These are phyloP conservation scores for Rhizoclosmatium sp. DNA, from an alignment of 192 early-diverging fungal species.

Conservation along the genomic window DNA sequence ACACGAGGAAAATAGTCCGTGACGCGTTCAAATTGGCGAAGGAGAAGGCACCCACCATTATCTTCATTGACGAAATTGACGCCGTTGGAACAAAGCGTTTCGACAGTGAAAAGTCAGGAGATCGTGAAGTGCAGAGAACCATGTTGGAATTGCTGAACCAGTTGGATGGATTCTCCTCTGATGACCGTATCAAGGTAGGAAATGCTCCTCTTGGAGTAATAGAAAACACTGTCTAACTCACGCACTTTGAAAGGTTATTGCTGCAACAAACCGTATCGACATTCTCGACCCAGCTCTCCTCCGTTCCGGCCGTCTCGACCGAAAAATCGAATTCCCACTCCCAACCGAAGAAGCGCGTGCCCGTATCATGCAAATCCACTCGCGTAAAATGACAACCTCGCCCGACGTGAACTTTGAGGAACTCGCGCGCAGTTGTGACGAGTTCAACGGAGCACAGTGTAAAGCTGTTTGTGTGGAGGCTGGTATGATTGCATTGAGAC, in stretches of 20 bases:
- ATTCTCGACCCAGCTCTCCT: conserved; percentile 96
- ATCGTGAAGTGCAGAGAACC: conserved; percentile 98
- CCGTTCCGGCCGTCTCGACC: conserved; percentile 94
- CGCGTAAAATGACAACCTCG: conserved; percentile 97
- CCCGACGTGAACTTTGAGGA: conserved; percentile 96
- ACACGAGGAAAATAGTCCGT: conserved; percentile 62
- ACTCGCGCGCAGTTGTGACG: conserved; percentile 92
- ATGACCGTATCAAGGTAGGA: conserved; percentile 93
- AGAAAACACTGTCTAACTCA: neutral
- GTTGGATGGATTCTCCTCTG: conserved; percentile 94
- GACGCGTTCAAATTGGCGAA: conserved; percentile 97
- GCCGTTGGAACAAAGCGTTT: conserved; percentile 99
- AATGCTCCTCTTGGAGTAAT: neutral
- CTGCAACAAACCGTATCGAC: conserved; percentile 98
- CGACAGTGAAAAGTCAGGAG: conserved; percentile 95
- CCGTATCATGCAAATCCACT: conserved; percentile 97
- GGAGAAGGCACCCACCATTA: conserved; percentile 98
- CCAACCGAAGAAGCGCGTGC: conserved; percentile 97
- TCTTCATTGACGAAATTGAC: conserved; percentile 99
- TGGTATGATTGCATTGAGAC: conserved; percentile 96
- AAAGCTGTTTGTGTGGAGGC: conserved; percentile 99
- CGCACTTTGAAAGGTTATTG: conserved; percentile 85
- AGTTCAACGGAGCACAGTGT: conserved; percentile 99
- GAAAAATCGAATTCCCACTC: conserved; percentile 98
- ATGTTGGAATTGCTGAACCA: conserved; percentile 99